Evolutionary conservation across 1,284 basidiomycete species (phyloP).

Genomic region (Ganoderma meredithae): DNA sequence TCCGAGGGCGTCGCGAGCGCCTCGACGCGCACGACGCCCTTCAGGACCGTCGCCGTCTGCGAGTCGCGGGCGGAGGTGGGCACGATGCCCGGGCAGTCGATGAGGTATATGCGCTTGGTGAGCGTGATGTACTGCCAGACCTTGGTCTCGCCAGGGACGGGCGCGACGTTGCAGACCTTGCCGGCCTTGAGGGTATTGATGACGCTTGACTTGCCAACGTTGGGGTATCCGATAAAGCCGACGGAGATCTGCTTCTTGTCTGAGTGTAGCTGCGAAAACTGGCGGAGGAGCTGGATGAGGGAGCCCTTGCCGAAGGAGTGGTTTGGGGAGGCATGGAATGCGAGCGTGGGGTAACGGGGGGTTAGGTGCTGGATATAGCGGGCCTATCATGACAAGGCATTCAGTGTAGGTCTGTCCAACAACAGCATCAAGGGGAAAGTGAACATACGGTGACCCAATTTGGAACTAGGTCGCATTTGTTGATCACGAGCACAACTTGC

Average conservation of each 20-base stretch:
- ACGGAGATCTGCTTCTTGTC: constrained; percentile 99
- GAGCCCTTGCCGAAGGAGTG: constrained; percentile 99
- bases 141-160: constrained; percentile 98
- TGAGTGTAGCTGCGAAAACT: constrained; percentile 96
- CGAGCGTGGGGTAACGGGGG: constrained; percentile 93
- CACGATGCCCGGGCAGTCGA: constrained; percentile 99
- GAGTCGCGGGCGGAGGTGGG: constrained; percentile 92
- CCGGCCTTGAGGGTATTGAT: constrained; percentile 99
- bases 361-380: constrained; percentile 98
- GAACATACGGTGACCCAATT: constrained; percentile 96
- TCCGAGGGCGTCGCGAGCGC: constrained; percentile 94
- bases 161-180: constrained; percentile 97
- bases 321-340: constrained; percentile 98
- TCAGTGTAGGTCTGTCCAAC: constrained; percentile 13
- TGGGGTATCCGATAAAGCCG: constrained; percentile 98
- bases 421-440: constrained; percentile 28
- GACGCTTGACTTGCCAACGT: constrained; percentile 96
- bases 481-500: constrained; percentile 95
- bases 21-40: constrained; percentile 97
- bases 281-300: constrained; percentile 95
- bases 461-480: constrained; percentile 98
- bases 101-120: constrained; percentile 96
- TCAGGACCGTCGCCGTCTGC: constrained; percentile 93
- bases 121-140: constrained; percentile 99
- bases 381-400: constrained; percentile 59